Evolutionary conservation across 2,329 filamentous ascomycete genomes (phyloP), one percentile per base, ranked within the genome.

Genomic region (Diaporthe sp.): DNA sequence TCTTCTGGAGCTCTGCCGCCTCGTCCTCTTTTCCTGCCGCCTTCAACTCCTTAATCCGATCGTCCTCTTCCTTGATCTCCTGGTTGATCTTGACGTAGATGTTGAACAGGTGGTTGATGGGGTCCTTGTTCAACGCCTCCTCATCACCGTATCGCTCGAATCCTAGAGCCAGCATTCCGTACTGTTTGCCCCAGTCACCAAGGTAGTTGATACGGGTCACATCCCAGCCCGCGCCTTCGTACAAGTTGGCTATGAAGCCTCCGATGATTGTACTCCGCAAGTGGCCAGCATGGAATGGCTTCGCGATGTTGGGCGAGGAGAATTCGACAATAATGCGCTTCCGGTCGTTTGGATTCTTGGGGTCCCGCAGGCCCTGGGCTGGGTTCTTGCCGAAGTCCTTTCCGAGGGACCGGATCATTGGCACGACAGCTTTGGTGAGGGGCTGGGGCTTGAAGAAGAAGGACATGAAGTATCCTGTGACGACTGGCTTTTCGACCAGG

Each of bases 251-350:
- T 55, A 95, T 86, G 85, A 95, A 95, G 53, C 93, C 93, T 67
- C 94, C 94, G 76, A 95, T 95, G 81, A 95, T 95, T 51, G 94
- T 96, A 79, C 92, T 94, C 81, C 94, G 89, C 80, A 95, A 86
- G 83, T 96, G 94, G 17, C 93, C 93, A 53, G 93, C 94, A 82
- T 95, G 93, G 86, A 95, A 95, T 34, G 93, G 94, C 85, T 96
- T 96, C 61, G 94, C 94, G 76, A 97, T 95, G 83, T 97, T 97
- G 70, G 95, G 94, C 10, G 93, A 95, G 10, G 93, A 95, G 84
- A 96, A 97, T 81, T 97, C 94, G 80, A 97, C 90, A 71, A 97
- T 90, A 55, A 92, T 89, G 76, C 89, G 90, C 87, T 94, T 94
- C 80, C 87, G 87, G 77, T 90, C 91, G 76, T 89, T 87, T 10